These are phyloP conservation scores for Dovyalis caffra DNA, from an alignment of 345 rosid genomes.

Conservation along the genomic window DNA sequence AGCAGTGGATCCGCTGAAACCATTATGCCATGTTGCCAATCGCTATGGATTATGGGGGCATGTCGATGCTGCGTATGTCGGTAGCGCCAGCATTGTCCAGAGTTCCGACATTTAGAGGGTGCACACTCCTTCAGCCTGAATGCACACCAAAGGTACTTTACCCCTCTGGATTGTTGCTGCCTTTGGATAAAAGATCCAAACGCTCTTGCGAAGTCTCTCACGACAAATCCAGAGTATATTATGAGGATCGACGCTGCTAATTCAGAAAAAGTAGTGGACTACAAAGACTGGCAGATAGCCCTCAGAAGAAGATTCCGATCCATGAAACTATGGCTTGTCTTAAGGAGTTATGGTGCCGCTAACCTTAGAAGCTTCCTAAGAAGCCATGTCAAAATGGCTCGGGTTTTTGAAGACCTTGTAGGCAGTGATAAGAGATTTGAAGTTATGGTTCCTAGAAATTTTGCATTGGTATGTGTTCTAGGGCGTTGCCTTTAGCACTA, in stretches of 20 bases:
- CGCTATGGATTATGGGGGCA: constrained; percentile 45
- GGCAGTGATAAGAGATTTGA: constrained; percentile 34
- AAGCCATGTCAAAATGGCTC: constrained; percentile 43
- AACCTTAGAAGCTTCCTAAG: constrained; percentile 38
- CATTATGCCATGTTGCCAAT: constrained; percentile 13
- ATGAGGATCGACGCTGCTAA: constrained; percentile 31
- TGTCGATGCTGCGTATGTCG: constrained; percentile 53
- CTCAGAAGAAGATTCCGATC: constrained; percentile 48
- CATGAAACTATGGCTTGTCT: constrained; percentile 50
- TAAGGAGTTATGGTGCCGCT: constrained; percentile 44
- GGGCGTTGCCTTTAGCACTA: constrained; percentile 22
- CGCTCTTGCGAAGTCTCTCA: constrained; percentile 38
- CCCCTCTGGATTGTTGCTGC: constrained; percentile 52
- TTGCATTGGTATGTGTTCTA: constrained; percentile 54
- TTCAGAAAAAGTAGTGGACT: constrained; percentile 39
- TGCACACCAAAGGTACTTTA: constrained; percentile 54
- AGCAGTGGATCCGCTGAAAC: constrained; percentile 32
- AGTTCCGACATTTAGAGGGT: constrained; percentile 40
- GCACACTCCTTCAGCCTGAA: constrained; percentile 50
- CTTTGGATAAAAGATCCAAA: constrained; percentile 53
- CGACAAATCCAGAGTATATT: constrained; percentile 43
- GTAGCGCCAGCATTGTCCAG: constrained; percentile 51
- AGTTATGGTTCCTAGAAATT: constrained; percentile 34
- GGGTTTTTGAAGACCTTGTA: constrained; percentile 37
- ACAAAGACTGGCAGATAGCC: constrained; percentile 59